Evolutionary conservation across 345 rosid genomes (phyloP), one percentile per base, ranked within the genome.

Genomic region (Melaleuca quinquenervia): DNA sequence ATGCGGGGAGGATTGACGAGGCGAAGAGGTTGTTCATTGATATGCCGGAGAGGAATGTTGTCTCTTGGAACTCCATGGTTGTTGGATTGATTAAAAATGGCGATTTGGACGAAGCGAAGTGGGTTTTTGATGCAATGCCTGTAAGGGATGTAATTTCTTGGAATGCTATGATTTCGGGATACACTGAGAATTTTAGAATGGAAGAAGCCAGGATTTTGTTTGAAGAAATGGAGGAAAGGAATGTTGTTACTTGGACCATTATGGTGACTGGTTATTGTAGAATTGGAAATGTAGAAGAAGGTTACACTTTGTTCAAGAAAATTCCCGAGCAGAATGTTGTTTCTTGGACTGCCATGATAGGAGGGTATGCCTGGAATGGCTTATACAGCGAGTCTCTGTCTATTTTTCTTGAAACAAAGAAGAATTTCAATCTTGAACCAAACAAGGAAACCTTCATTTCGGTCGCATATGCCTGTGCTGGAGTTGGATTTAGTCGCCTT

Each of bases 401-500:
- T 84, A 90, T 91, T 78, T 92, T 92, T 83, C 87, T 87, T 15
- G 90, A 90, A 88, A 92, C 90, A 94, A 87, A 80, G 84, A 64
- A 60, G 82, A 64, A 53, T 70, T 52, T 82, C 84, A 85, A 86
- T 5, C 36, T 90, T 53, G 85, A 56, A 84, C 96, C 95, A 6
- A 94, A 95, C 87, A 88, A 86, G 24, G 98, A 96, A 91, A 93
- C 98, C 21, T 91, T 93, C 52, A 87, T 94, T 82, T 95, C 95
- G 7, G 95, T 96, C 76, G 91, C 94, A 83, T 95, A 95, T 92
- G 95, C 95, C 85, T 95, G 95, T 88, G 89, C 93, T 85, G 95
- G 95, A n/a, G 86, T 88, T 54, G 88, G 91, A 29, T 91, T 88
- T 89, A 88, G 36, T 84, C 84, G 48, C 84, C 92, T 93, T 86